Evolutionary conservation across 2,329 filamentous ascomycete genomes (phyloP), one percentile per base, ranked within the genome.

Genomic region (Epichloe sp.): DNA sequence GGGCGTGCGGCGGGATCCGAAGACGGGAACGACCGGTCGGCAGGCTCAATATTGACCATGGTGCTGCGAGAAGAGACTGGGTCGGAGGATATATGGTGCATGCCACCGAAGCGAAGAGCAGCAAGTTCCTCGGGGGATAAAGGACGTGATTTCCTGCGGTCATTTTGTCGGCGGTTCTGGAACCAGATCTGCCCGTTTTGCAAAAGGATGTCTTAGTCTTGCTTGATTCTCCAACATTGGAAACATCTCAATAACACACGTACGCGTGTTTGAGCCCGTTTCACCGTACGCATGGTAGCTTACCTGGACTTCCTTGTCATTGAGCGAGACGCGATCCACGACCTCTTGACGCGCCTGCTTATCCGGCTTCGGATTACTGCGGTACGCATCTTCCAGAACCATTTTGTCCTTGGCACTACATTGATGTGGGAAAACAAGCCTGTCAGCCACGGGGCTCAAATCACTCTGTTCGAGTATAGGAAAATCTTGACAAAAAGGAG

Each of bases 281-380:
- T 17, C 17, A 46, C 34, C 6, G 44, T 15, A 37, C 17, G n/a
- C 44, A 21, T 46, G 44, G 44, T 23, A 15, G 15, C 83, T 68
- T 72, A 95, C 91, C 82, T 96, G 91, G 38, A 96, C 88, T 73
- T 96, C 90, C 68, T 95, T 96, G 71, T 96, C 90, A 58, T 87
- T 91, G 56, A 97, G 76, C 23, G 87, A 85, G 54, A 96, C 89
- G 68, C 83, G 86, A 69, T 80, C 79, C 54, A 94, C 88, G 56
- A 97, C 89, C 53, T 84, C 83, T 45, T 87, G 77, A 70, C 91
- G 87, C 67, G 88, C 85, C 51, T 82, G 78, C 70, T 95, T 96
- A 71, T 95, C 90, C 36, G 91, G 91, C 68, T 95, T 96, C 6
- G 88, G 80, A 65, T 96, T 94, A 55, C 75, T 78, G 59, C 80